Evolutionary conservation across 2,329 filamentous ascomycete genomes (phyloP), one percentile per base, ranked within the genome.

Genomic region (Tolypocladium guangdongense): DNA sequence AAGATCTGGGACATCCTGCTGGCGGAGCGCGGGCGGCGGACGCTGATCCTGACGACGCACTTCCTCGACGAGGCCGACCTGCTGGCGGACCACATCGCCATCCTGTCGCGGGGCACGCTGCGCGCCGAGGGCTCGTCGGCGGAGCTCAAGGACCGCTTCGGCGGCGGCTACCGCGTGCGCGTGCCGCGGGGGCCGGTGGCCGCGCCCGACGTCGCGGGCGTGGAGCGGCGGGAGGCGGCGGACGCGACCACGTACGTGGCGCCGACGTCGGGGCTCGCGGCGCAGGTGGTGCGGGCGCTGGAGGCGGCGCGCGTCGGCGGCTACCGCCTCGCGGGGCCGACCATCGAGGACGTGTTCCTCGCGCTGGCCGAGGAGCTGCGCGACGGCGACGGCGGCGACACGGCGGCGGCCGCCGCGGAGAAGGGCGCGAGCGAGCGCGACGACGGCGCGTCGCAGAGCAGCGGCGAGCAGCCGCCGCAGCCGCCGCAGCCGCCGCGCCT

Each of bases 1-100:
- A 96, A 95, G 71, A 88, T 96, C 27, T 96, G 91, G 91, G 90
- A 96, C 60, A 96, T 96, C 55, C 74, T 96, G 24, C 75, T 96
- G 14, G 87, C 87, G 1, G 90, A 96, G 68, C 82, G 91, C 54
- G 90, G 90, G 22, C 78, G 78, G 55, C 77, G 91, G 43, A 95
- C 91, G 0, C 87, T 96, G 61, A 81, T 96, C 43, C 69, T 96
- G 54, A 96, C 91, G 0, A 96, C 91, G 0, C 92, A 96, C 67
- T 96, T 96, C 67, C 76, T 96, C 10, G 92, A 96, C 63, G 92
- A 96, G 68, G 92, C 91, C 0, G 91, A 96, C 64, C 75, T 96
- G 1, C 78, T 96, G 1, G 87, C 90, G 0, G 92, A 96, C 64
- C 86, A 91, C 56, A 95, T 96, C 58, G 88, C 86, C 2, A 89